phyloP scores from a whole-genome alignment of 257 asterid species.

The Solanum etuberosum region DNA sequence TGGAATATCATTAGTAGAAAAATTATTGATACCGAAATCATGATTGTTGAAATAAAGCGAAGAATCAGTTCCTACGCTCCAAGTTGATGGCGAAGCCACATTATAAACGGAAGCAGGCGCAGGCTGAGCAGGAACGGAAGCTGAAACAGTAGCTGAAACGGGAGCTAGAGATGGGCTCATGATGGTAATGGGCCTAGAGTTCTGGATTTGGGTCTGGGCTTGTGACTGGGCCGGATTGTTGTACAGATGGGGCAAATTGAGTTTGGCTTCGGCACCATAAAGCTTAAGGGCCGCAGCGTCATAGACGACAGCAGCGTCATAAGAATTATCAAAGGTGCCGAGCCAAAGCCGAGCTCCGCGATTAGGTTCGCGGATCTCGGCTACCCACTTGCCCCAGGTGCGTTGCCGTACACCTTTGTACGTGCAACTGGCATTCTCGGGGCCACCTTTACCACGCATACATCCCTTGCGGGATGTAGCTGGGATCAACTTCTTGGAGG shows the following conservation, averaged over 20 bases:
- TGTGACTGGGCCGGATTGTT: neutral
- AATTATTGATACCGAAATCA: neutral
- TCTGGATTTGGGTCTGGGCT: neutral
- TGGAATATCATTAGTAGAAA: neutral
- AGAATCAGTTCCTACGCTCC: neutral
- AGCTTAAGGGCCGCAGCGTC: conserved; percentile 66
- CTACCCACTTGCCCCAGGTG: conserved; percentile 93
- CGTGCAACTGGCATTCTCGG: conserved; percentile 59
- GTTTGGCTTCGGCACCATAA: conserved; percentile 47
- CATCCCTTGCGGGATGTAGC: conserved; percentile 72
- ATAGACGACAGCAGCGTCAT: conserved; percentile 63
- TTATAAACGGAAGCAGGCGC: neutral
- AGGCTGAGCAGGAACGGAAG: neutral
- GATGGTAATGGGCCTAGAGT: neutral
- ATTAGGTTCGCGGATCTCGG: conserved; percentile 82
- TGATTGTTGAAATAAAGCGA: neutral
- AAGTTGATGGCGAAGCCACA: neutral
- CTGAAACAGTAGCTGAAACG: neutral
- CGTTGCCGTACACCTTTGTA: conserved; percentile 83
- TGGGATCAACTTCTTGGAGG: conserved; percentile 10
- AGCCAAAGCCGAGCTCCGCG: conserved; percentile 78
- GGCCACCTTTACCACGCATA: conserved; percentile 91
- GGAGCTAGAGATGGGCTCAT: neutral
- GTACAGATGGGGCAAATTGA: conserved; percentile 52
- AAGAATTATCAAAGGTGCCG: conserved; percentile 71